A percentile compares a stretch with the other conserved stretches of the same genome.
phyloP scores from a whole-genome alignment of 2,329 filamentous ascomycete genomes.

The Phialophora macrospora region DNA sequence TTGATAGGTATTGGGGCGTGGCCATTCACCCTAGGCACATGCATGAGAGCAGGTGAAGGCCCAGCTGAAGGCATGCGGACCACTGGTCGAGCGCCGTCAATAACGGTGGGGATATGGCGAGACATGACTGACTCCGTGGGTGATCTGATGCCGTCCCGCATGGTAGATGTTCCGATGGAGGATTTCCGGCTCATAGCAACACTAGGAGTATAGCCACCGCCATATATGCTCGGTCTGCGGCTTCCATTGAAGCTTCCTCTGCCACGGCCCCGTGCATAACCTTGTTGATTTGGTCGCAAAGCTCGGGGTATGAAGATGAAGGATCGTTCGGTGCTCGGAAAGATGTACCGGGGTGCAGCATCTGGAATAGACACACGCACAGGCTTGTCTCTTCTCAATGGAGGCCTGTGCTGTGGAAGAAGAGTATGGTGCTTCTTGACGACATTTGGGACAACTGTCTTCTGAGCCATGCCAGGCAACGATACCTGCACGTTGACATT shows the following conservation, averaged over 20 bases:
- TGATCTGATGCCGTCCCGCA: conserved; percentile 76
- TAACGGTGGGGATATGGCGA: conserved; percentile 61
- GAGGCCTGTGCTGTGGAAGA: conserved; percentile 90
- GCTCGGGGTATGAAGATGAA: conserved; percentile 98
- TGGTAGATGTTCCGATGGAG: conserved; percentile 63
- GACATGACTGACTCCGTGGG: conserved; percentile 80
- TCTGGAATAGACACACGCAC: conserved; percentile 89
- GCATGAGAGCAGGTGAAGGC: conserved; percentile 35
- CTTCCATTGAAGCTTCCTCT: conserved; percentile 74
- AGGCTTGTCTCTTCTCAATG: conserved; percentile 91
- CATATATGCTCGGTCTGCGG: conserved; percentile 81
- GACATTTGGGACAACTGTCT: conserved; percentile 74
- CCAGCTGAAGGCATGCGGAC: conserved; percentile 77
- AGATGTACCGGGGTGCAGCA: conserved; percentile 79
- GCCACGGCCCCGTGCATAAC: conserved; percentile 68
- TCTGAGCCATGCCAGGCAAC: conserved; percentile 73
- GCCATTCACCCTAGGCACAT: conserved; percentile 27
- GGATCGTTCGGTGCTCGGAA: conserved; percentile 84
- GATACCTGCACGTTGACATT: conserved; percentile 84
- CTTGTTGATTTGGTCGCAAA: conserved; percentile 88
- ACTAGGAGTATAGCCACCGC: conserved; percentile 84
- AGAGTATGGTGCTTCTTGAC: conserved; percentile 90
- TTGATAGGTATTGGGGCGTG: conserved; percentile 36
- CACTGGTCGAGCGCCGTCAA: conserved; percentile 68
- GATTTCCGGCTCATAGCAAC: conserved; percentile 87